phyloP scores from a whole-genome alignment of 2,329 filamentous ascomycete species.

The Fusarium decemcellulare region DNA sequence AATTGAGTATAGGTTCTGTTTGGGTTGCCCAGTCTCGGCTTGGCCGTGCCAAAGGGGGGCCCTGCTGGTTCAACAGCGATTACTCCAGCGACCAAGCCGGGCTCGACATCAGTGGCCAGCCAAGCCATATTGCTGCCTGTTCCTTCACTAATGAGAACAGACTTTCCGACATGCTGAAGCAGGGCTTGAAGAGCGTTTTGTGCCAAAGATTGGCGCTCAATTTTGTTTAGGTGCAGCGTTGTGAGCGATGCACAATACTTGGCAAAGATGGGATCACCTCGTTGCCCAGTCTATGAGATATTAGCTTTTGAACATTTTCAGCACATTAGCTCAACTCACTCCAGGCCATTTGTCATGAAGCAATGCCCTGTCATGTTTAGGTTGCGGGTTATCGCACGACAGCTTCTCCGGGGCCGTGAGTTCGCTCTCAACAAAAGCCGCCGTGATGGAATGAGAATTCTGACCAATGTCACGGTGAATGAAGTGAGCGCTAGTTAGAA shows the following conservation, averaged over 20 bases:
- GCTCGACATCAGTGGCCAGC: slow-evolving; percentile 63
- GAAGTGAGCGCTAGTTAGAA: slow-evolving; percentile 35
- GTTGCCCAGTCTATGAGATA: slow-evolving; percentile 48
- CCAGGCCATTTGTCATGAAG: slow-evolving; percentile 59
- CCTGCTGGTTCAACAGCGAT: slow-evolving; percentile 68
- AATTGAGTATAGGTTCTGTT: slow-evolving; percentile 37
- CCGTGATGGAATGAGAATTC: slow-evolving; percentile 33
- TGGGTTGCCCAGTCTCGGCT: slow-evolving; percentile 6
- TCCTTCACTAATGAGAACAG: slow-evolving; percentile 65
- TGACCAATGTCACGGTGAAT: slow-evolving; percentile 39
- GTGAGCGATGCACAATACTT: slow-evolving; percentile 61
- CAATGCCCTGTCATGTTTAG: slow-evolving; percentile 43
- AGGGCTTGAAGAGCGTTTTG: slow-evolving; percentile 57
- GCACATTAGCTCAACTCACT: slow-evolving; percentile 29
- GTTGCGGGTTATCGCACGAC: background rate
- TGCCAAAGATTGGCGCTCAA: slow-evolving; percentile 49
- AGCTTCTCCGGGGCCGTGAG: slow-evolving; percentile 51
- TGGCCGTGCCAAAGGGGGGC: slow-evolving; percentile 60
- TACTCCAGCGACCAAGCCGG: slow-evolving; percentile 62
- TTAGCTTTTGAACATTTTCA: background rate
- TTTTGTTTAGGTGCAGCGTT: slow-evolving; percentile 48
- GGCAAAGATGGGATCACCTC: slow-evolving; percentile 64
- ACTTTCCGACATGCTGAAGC: slow-evolving; percentile 58
- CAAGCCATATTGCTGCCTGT: slow-evolving; percentile 62
- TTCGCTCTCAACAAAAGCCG: slow-evolving; percentile 45